Evolutionary conservation across 176 grass and related monocot genomes (phyloP).

Genomic region (Calamus simplicifolius): DNA sequence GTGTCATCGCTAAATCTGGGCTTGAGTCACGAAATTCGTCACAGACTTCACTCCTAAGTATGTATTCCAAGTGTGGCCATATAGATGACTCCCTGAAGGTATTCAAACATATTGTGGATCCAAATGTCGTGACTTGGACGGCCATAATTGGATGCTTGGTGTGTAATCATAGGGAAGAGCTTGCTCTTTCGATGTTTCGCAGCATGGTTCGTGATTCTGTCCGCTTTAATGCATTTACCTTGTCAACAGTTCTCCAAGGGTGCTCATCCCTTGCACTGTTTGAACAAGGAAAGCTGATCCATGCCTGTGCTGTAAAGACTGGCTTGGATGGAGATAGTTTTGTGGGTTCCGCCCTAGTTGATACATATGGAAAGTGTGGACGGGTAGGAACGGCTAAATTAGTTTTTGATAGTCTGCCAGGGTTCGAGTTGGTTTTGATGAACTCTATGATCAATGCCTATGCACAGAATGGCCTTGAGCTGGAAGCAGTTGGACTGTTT

Average conservation of each 20-base stretch:
- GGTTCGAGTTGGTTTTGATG: slow-evolving; percentile 13
- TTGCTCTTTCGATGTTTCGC: slow-evolving; percentile 18
- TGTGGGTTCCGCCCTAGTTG: slow-evolving; percentile 11
- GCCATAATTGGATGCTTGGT: slow-evolving; percentile 21
- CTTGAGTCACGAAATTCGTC: slow-evolving; percentile 7
- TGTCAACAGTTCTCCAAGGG: slow-evolving; percentile 20
- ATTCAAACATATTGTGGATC: not conserved
- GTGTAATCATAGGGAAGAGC: slow-evolving; percentile 21
- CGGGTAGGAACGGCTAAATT: slow-evolving; percentile 11
- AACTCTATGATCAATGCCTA: slow-evolving; percentile 29
- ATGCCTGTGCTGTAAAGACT: slow-evolving; percentile 16
- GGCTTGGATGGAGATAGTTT: slow-evolving; percentile 7
- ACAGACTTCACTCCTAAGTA: slow-evolving; percentile 17
- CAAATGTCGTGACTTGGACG: slow-evolving; percentile 13
- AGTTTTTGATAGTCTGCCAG: slow-evolving; percentile 14
- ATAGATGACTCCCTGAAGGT: slow-evolving; percentile 16
- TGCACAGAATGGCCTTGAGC: slow-evolving; percentile 18
- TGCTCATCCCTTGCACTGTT: slow-evolving; percentile 21
- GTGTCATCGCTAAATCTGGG: slow-evolving; percentile 9
- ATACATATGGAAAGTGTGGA: slow-evolving; percentile 23
- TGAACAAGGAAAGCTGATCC: slow-evolving; percentile 12
- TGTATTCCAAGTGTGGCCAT: slow-evolving; percentile 24
- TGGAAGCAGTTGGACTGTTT: slow-evolving; percentile 10
- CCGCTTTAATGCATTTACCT: slow-evolving; percentile 15
- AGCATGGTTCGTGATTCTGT: slow-evolving; percentile 14